A percentile compares a stretch with the other conserved stretches of the same genome.
phyloP scores from a whole-genome alignment of 2,329 filamentous ascomycete genomes.

The Botryosphaeria agaves region DNA sequence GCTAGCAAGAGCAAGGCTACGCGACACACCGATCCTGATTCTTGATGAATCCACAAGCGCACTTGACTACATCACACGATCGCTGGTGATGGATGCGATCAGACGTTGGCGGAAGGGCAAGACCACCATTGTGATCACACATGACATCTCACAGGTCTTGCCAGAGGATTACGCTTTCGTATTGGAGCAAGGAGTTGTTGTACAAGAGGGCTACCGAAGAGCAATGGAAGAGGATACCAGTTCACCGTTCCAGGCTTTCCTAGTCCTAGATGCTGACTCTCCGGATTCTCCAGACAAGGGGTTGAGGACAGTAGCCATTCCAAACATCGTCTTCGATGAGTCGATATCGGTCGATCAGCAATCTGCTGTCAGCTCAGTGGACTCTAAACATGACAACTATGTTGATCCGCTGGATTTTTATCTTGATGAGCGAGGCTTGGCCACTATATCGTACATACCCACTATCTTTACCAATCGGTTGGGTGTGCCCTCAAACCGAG shows the following conservation, averaged over 20 bases:
- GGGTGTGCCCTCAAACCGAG: too few relatives aligned
- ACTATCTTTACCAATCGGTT: too few relatives aligned
- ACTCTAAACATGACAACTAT: too few relatives aligned
- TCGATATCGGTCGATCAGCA: too few relatives aligned
- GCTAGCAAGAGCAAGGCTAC: conserved; percentile 58
- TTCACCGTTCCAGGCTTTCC: conserved; percentile 14
- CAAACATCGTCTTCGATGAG: too few relatives aligned
- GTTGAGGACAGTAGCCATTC: too few relatives aligned
- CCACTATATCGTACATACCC: too few relatives aligned
- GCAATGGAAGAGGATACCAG: conserved; percentile 27
- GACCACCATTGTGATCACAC: conserved; percentile 87
- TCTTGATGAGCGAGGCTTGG: too few relatives aligned
- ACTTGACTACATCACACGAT: conserved; percentile 55
- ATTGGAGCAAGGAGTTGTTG: conserved; percentile 49
- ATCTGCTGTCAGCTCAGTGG: too few relatives aligned
- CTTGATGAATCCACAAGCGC: conserved; percentile 82
- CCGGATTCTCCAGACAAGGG: too few relatives aligned
- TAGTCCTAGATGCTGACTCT: too few relatives aligned
- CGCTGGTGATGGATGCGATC: conserved; percentile 55
- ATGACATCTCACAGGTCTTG: conserved; percentile 64
- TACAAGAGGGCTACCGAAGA: conserved; percentile 49
- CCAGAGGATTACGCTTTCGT: conserved; percentile 64
- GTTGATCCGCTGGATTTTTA: too few relatives aligned
- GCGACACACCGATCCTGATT: conserved; percentile 65
- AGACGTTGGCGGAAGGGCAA: conserved; percentile 60